Base-by-base conservation (phyloP, 305 asterid species). In the Salvia sclarea region DNA sequence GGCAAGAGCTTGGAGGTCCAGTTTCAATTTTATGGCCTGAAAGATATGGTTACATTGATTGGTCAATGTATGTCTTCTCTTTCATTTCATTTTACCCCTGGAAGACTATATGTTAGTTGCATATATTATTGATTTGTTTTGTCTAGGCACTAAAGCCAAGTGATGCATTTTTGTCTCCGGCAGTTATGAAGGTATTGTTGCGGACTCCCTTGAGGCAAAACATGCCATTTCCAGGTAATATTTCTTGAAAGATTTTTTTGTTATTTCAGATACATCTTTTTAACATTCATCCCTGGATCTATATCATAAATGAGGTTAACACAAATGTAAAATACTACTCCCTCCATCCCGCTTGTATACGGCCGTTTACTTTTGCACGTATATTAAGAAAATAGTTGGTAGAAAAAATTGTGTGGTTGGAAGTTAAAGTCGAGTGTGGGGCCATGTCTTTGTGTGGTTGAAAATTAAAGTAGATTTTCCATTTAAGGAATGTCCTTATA, bases 171-270 rank as follows among this genome's bases (percentile, higher is more conserved):
- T 77, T 71, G 70, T 59, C 54, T 76, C 47, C 53, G 82, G 85
- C 90, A 94, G 99, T 64, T 89, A 78, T 84, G 99, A 94, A 66
- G 96, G 97, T 47, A 72, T 94, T 69, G 74, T 91, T 75, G 95
- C 82, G 54, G 90, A 89, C 68, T 89, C 97, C 40, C 88, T 94
- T 72, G 97, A 94, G 83, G 93, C 85, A 68, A 89, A 94, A 66
- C 76, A 79, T 72, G 88, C 84, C 74, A 80, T 94, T 78, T 81
- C 83, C 78, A 84, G 98, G 99, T 91, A 91, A 54, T 47, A 53
- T 60, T 44, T 73, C 28, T 31, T 33, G 6, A 58, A 49, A 25
- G 57, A 55, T 2, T 16, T 35, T 13, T 20, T 48, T 57, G 21
- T 55, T 57, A 14, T 50, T 55, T 30, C 25, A 43, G 63, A 48